Evolutionary conservation across 2,329 filamentous ascomycete species (phyloP), one percentile per base, ranked within the genome.

Genomic region (Knufia fluminis): DNA sequence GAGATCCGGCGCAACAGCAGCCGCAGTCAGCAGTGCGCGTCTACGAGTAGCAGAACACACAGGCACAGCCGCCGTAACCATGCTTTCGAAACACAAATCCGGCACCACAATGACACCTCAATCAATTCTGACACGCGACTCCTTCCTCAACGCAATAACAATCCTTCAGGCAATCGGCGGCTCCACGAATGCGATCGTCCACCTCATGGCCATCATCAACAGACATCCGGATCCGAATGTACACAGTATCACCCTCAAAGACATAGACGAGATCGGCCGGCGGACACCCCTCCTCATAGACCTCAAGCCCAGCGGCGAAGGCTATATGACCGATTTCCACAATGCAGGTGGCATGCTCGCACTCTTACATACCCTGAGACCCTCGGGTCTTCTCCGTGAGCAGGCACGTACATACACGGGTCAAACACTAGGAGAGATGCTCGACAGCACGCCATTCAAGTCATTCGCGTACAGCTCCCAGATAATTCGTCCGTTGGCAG

Each of bases 111-210:
- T 75, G 72, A 1, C 75, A 73, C 51, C 58, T 71, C 41, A 78
- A 14, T 74, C 77, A 50, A 71, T 79, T 51, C 70, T 79, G 67
- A 78, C 75, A 0, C 66, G 73, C 2, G 61, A 72, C 48, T 74
- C 75, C 2, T 78, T 79, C 50, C 72, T 78, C 60, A 79, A 79
- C 51, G 75, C 73, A 7, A 75, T 79, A 19, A 71, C 71, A 2
- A 69, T 69, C 24, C 77, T 76, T 47, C 74, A 74, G 2, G 75
- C 75, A 12, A 76, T 78, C 48, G 76, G 76, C 12, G 76, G 76
- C 17, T 75, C 71, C 54, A 77, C 75, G 3, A 79, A 79, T 54
- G 75, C 75, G 0, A 73, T 75, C 0, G 76, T 79, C 33, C 76
- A 79, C 56, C 62, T 78, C 42, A 72, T 72, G 38, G 76, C 75